Conservation (phyloP, 176 grass and related monocot genomes). For the Rhipidocladum racemiflorum region DNA sequence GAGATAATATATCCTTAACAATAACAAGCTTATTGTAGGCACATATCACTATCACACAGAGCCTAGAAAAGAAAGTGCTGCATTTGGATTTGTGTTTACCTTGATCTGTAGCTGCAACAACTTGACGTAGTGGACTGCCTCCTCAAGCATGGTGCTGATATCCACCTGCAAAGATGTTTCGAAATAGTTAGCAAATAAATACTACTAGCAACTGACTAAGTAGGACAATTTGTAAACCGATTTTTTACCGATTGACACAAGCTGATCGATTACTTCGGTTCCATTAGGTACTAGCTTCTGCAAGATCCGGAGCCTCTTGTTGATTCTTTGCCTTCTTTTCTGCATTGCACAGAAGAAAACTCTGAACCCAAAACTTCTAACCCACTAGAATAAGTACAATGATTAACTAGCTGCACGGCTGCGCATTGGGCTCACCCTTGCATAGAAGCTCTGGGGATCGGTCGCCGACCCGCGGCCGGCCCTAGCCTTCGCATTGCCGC, state of each 20-base stretch:
- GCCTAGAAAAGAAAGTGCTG: neutral
- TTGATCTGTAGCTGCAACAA: conserved; percentile 84
- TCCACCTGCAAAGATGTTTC: conserved; percentile 48
- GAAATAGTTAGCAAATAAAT: conserved; percentile 2
- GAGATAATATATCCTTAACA: too few species aligned
- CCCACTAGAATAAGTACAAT: neutral
- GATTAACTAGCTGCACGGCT: neutral
- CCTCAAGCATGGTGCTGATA: conserved; percentile 84
- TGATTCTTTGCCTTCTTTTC: conserved; percentile 83
- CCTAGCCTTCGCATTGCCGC: conserved; percentile 35
- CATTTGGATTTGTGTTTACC: conserved; percentile 30
- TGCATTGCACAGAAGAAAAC: conserved; percentile 35
- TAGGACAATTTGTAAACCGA: neutral
- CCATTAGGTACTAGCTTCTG: conserved; percentile 75
- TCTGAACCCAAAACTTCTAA: conserved; percentile 4
- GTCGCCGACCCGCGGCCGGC: conserved; percentile 47
- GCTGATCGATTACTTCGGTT: conserved; percentile 49
- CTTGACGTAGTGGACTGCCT: conserved; percentile 81
- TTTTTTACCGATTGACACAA: neutral
- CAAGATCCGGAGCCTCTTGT: conserved; percentile 56
- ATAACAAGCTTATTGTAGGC: neutral
- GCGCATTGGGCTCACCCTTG: conserved; percentile 47
- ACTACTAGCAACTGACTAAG: neutral
- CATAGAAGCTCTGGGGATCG: conserved; percentile 67
- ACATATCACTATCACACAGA: neutral